These are phyloP conservation scores for Davidsoniella australis DNA, from an alignment of 2,329 filamentous ascomycete species.

Conservation along the genomic window DNA sequence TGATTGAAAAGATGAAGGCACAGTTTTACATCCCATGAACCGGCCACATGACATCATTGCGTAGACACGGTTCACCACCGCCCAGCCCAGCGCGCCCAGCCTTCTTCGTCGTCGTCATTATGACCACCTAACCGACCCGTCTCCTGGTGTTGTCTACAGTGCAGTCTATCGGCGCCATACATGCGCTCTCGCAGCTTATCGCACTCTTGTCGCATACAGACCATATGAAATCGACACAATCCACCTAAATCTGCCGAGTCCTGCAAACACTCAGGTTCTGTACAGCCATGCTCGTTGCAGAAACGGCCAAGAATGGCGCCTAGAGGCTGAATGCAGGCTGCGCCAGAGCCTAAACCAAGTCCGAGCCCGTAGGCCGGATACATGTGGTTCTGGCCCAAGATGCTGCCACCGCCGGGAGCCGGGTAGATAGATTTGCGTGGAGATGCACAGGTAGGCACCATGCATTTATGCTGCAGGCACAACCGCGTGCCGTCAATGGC, in stretches of 20 bases:
- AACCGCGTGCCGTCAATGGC: not conserved
- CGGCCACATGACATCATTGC: not conserved
- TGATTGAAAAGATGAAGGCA: not conserved
- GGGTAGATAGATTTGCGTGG: not conserved
- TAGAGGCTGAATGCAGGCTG: not conserved
- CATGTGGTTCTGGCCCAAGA: too few species aligned
- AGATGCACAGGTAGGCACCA: not conserved
- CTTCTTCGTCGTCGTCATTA: not conserved
- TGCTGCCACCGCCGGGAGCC: not conserved
- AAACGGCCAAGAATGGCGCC: not conserved
- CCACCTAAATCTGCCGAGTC: not conserved
- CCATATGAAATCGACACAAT: not conserved
- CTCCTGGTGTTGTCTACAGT: not conserved
- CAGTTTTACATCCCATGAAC: not conserved
- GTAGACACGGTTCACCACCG: not conserved
- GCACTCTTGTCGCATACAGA: not conserved
- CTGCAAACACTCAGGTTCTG: not conserved
- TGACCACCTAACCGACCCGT: not conserved
- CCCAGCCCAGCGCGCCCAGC: slow-evolving; percentile 5
- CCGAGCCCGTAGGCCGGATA: too few species aligned
- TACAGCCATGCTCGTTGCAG: not conserved
- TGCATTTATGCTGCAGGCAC: slow-evolving; percentile 1
- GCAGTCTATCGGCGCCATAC: not conserved
- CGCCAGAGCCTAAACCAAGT: too few species aligned
- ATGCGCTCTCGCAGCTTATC: not conserved